Evolutionary conservation across 305 asterid species (phyloP), one percentile per base, ranked within the genome.

Genomic region (Fraxinus angustifolia): DNA sequence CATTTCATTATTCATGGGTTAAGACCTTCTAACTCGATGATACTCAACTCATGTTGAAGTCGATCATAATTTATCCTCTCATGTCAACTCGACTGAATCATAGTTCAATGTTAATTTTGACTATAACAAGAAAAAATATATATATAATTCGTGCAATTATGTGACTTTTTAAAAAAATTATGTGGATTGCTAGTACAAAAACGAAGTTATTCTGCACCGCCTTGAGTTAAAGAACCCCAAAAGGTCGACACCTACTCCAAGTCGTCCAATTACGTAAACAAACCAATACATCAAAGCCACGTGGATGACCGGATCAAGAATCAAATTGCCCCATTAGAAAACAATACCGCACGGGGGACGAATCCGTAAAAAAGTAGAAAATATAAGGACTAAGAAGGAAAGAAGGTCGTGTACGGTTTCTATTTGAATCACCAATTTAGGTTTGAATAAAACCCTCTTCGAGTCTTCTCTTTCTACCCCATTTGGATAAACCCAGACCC

Each of bases 401-500:
- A 68, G 75, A 68, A 30, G 75, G 75, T 30, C 40, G 75, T 31
- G 23, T 30, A 68, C 75, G 75, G 75, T 8, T 68, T 5, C 42
- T 31, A 30, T 68, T 68, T 30, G 75, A 68, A 68, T 68, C 75
- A 68, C 75, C 75, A 31, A 68, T 68, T 68, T 68, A 68, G 75
- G 75, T 68, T 68, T 14, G 42, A 68, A 68, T 38, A 30, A 68
- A 68, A 30, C 75, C 75, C 75, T 68, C 73, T 21, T 65, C 3
- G 12, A 28, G 33, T 38, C 76, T 33, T 83, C 81, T 81, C 81
- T 85, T 87, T 83, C 89, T 65, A 75, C 80, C 78, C 86, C 80
- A 4, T 68, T 68, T 14, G 75, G 75, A 68, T 76, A 86, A 84
- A 77, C 88, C 84, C 80, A 88, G 84, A 75, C 88, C 89, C 85